Evolutionary conservation across 2,329 filamentous ascomycete genomes (phyloP), one percentile per base, ranked within the genome.

Genomic region (Colletotrichum plurivorum): DNA sequence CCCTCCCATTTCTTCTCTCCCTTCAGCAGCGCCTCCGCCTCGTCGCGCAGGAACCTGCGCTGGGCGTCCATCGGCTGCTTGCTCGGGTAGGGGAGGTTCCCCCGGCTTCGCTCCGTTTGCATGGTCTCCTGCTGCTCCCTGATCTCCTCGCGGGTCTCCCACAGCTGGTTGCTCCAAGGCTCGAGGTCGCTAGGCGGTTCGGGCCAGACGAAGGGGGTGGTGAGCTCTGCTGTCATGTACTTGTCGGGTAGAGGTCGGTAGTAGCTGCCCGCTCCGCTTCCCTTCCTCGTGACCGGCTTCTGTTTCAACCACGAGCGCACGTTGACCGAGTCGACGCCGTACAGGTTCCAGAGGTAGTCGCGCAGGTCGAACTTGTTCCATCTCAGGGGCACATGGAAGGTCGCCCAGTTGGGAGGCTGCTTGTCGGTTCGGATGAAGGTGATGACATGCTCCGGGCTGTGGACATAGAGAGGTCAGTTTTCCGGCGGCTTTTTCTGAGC

Each of bases 291-390:
- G 65, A 87, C 86, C 16, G 82, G 80, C 69, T 79, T 88, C 78
- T 90, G 87, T 81, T 93, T 90, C 77, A 98, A 89, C 77, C 89
- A 95, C 61, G 93, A 94, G 71, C 95, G 93, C 71, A 98, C 90
- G 73, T 86, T 86, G 60, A 89, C 84, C 62, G 92, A 89, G 72
- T 91, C 87, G 71, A 98, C 91, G 70, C 88, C 87, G 86, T 99
- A 99, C 51, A 89, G 88, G 80, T 97, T 91, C 84, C 89, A 93
- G 71, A 99, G 91, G 84, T 98, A 99, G 84, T 98, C 95, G 80
- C 94, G 93, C 49, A 99, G 84, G 80, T 99, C 96, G 81, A 98
- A 92, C 84, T 99, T 99, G 86, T 94, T 97, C 86, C 98, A 94
- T 75, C 89, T 90, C 75, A 98, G 88, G 12, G 96, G 96, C 39